These are phyloP conservation scores for Chalciporus sphaerocephalus DNA, from an alignment of 768 basidiomycete genomes.

Conservation along the genomic window DNA sequence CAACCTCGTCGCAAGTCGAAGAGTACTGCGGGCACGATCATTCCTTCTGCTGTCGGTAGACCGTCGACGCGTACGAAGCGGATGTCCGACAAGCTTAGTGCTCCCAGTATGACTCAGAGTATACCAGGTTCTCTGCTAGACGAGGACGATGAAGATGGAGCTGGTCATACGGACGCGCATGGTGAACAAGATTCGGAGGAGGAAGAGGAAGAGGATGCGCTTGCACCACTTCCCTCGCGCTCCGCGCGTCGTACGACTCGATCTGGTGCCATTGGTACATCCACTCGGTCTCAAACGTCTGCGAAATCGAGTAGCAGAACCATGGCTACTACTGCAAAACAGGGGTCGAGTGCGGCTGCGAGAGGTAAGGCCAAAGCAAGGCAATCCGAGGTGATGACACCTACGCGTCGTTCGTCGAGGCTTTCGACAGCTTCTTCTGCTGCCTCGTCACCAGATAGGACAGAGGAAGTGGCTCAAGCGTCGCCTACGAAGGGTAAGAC, in stretches of 20 bases:
- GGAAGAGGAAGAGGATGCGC: slow-evolving; percentile 33
- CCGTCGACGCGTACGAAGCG: slow-evolving; percentile 2
- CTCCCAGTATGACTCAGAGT: slow-evolving; percentile 24
- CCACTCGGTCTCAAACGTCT: slow-evolving; percentile 3
- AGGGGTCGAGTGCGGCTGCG: not conserved
- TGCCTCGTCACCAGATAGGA: slow-evolving; percentile 32
- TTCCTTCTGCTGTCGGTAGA: not conserved
- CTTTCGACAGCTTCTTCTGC: slow-evolving; percentile 31
- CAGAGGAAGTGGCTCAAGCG: slow-evolving; percentile 9
- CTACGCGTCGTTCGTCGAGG: slow-evolving; percentile 37
- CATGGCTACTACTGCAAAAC: not conserved
- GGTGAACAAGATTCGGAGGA: slow-evolving; percentile 20
- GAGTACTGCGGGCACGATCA: not conserved
- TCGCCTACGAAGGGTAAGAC: slow-evolving; percentile 22
- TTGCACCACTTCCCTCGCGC: slow-evolving; percentile 32
- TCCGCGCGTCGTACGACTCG: slow-evolving; percentile 20
- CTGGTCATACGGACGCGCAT: slow-evolving; percentile 22
- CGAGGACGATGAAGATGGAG: slow-evolving; percentile 32
- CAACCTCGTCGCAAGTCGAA: slow-evolving; percentile 10
- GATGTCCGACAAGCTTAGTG: slow-evolving; percentile 10
- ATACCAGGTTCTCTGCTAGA: slow-evolving; percentile 45
- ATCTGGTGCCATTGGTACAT: slow-evolving; percentile 10
- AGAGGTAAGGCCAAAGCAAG: slow-evolving; percentile 20
- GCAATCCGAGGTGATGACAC: slow-evolving; percentile 21
- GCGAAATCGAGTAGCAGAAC: slow-evolving; percentile 7